Percentiles rank a stretch among this genome's conserved stretches.
phyloP scores from a whole-genome alignment of 345 rosid species.

The Erysimum cheiranthoides region DNA sequence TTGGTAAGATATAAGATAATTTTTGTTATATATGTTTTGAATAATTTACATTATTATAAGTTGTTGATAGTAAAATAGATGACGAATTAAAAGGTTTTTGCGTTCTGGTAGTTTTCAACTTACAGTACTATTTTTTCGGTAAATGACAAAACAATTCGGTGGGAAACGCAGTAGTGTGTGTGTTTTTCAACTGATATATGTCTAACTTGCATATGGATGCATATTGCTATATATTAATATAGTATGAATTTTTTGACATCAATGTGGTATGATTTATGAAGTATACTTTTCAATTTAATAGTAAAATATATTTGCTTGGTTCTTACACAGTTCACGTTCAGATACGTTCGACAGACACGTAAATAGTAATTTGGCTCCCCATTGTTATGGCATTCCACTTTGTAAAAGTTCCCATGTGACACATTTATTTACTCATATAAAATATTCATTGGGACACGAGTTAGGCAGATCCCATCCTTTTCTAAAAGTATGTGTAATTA shows the following conservation, averaged over 20 bases:
- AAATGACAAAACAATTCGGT: too few relatives aligned
- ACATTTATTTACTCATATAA: slow-evolving; percentile 9
- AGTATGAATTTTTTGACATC: too few relatives aligned
- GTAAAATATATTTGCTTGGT: slow-evolving; percentile 27
- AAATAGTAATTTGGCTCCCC: slow-evolving; percentile 41
- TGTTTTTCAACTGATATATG: background rate
- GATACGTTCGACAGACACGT: slow-evolving; percentile 32
- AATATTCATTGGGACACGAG: slow-evolving; percentile 25
- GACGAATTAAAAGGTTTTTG: too few relatives aligned
- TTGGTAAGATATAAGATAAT: too few relatives aligned
- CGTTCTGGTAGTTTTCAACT: too few relatives aligned
- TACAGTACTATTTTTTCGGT: too few relatives aligned
- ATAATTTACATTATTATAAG: too few relatives aligned
- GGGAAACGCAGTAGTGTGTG: too few relatives aligned
- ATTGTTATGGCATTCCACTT: slow-evolving; percentile 37
- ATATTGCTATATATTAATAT: background rate
- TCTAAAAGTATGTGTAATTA: background rate
- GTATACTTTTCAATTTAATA: background rate
- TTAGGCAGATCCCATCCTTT: slow-evolving; percentile 36
- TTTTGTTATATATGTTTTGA: too few relatives aligned
- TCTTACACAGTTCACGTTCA: slow-evolving; percentile 33
- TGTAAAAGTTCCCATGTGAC: slow-evolving; percentile 34
- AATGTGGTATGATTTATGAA: background rate
- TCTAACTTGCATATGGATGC: background rate
- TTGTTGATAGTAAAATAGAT: too few relatives aligned